These are phyloP conservation scores for Alternaria incomplexa DNA, from an alignment of 2,329 filamentous ascomycete species.

Conservation along the genomic window DNA sequence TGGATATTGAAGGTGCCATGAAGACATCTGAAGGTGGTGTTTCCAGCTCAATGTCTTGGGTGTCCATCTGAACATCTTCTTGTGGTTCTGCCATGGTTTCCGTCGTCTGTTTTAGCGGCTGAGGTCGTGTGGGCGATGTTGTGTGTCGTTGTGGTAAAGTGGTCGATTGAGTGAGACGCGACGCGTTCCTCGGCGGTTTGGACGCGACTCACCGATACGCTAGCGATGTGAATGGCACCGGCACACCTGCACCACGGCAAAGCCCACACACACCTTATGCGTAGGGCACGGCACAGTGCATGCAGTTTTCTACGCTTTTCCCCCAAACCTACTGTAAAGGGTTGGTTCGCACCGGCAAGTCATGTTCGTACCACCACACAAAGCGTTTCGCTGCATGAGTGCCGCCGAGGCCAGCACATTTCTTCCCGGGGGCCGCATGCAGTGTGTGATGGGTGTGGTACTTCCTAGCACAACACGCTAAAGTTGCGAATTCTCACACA, in stretches of 20 bases:
- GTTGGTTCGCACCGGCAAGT: slow-evolving; percentile 4
- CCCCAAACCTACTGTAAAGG: slow-evolving; percentile 18
- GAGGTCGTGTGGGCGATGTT: neutral
- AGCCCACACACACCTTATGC: slow-evolving; percentile 13
- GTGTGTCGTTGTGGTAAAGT: slow-evolving; percentile 8
- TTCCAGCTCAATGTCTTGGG: slow-evolving; percentile 44
- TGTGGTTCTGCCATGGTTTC: slow-evolving; percentile 33
- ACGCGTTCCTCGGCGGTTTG: slow-evolving; percentile 12
- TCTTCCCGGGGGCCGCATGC: neutral
- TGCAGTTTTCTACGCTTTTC: slow-evolving; percentile 21
- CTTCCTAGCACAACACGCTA: neutral
- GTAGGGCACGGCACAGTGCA: slow-evolving; percentile 29
- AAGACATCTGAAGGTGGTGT: slow-evolving; percentile 50
- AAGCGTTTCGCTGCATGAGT: neutral
- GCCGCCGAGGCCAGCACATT: slow-evolving; percentile 1
- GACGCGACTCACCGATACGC: slow-evolving; percentile 9
- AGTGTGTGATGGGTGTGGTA: neutral
- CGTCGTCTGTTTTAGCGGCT: neutral
- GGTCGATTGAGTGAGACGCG: slow-evolving; percentile 18
- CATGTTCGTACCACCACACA: slow-evolving; percentile 8
- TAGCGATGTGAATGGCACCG: slow-evolving; percentile 4
- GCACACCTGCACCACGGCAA: neutral
- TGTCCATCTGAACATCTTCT: slow-evolving; percentile 43
- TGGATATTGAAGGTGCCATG: slow-evolving; percentile 55
- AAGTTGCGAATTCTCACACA: neutral